Percentiles rank a stretch among this genome's conserved stretches.
Evolutionary conservation across 352 stramenopile genomes (phyloP).

Genomic region (Phytophthora hybrid): DNA sequence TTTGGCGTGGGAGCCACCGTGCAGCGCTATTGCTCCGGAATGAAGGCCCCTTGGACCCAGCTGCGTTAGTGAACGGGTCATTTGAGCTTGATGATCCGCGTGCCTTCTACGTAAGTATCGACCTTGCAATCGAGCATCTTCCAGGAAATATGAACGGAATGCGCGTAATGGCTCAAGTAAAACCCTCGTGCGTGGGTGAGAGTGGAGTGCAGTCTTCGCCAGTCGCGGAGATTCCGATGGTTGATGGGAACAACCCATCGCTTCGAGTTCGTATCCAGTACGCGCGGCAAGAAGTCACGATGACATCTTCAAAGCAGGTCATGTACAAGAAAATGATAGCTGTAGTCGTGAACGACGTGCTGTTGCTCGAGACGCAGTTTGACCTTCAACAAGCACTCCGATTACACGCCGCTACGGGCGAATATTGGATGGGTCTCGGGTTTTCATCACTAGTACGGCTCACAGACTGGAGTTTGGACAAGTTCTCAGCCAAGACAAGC

Average conservation of each 20-base stretch:
- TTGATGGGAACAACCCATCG: constrained; percentile 17
- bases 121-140: constrained; percentile 42
- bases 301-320: constrained; percentile 40
- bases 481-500: constrained; percentile 54
- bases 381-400: constrained; percentile 58
- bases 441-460: constrained; percentile 49
- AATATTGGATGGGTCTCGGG: constrained; percentile 69
- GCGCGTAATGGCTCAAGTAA: constrained; percentile 48
- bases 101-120: constrained; percentile 34
- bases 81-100: constrained; percentile 48
- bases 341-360: constrained; percentile 52
- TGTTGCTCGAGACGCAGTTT: constrained; percentile 54
- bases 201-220: constrained; percentile 42
- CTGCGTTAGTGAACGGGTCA: constrained; percentile 41
- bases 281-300: constrained; percentile 50
- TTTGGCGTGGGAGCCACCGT: constrained; percentile 28
- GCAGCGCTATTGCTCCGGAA: constrained; percentile 53
- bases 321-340: constrained; percentile 65
- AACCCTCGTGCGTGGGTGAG: constrained; percentile 40
- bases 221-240: constrained; percentile 34
- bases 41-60: constrained; percentile 34
- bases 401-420: constrained; percentile 42
- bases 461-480: constrained; percentile 61
- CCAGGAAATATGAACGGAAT: constrained; percentile 32
- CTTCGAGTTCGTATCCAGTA: constrained; percentile 58